These are phyloP conservation scores for Grammothele lineata DNA, from an alignment of 768 basidiomycete genomes.

Conservation along the genomic window DNA sequence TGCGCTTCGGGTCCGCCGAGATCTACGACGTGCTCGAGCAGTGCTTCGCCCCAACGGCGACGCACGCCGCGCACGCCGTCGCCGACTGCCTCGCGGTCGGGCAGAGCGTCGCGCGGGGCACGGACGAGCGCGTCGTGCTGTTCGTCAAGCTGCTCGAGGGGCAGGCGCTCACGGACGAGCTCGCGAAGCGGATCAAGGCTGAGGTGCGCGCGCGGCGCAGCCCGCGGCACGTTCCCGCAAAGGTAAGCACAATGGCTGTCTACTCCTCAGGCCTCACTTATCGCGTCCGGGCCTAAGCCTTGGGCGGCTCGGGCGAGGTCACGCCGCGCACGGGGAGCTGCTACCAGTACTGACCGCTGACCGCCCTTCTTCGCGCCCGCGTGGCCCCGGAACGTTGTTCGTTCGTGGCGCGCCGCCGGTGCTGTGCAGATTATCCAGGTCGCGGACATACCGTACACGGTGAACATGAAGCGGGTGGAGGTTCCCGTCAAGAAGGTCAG, in stretches of 20 bases:
- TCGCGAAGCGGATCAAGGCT: constrained; percentile 53
- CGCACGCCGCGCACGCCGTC: constrained; percentile 37
- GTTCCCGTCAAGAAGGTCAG: constrained; percentile 71
- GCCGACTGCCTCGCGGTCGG: constrained; percentile 70
- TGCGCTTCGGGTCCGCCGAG: constrained; percentile 78
- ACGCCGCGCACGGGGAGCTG: too few relatives aligned
- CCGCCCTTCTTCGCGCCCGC: background rate
- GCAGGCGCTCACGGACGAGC: constrained; percentile 41
- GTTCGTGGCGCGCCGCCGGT: constrained; percentile 8
- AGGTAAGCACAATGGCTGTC: constrained; percentile 38
- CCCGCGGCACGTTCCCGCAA: constrained; percentile 73
- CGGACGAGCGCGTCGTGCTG: constrained; percentile 72
- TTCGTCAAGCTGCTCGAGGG: constrained; percentile 64
- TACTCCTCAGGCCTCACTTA: constrained; percentile 5
- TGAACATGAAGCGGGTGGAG: constrained; percentile 80
- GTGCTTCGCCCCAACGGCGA: constrained; percentile 46
- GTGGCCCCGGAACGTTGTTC: constrained; percentile 19
- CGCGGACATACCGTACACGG: constrained; percentile 69
- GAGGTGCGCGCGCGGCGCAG: constrained; percentile 62
- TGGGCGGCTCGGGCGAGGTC: too few relatives aligned
- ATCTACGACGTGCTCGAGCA: constrained; percentile 75
- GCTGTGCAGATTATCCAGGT: constrained; percentile 60
- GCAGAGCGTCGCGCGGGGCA: constrained; percentile 57
- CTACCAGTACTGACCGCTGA: background rate
- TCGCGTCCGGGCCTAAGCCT: too few relatives aligned